Conservation (phyloP, 148 eudicot genomes). For the Silene uniflora region DNA sequence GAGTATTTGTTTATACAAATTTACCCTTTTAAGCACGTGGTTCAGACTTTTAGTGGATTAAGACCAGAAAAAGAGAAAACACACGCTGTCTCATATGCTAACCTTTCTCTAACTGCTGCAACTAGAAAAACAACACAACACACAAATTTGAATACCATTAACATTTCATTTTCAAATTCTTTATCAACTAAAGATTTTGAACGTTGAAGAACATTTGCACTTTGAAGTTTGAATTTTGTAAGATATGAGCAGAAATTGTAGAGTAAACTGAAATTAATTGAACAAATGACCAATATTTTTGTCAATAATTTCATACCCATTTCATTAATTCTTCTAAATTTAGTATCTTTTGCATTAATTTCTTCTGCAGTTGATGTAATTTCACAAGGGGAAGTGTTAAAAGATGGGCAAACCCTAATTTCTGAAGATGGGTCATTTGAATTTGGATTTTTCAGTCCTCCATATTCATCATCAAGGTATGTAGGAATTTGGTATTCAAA, state of each 20-base stretch:
- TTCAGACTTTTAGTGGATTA: neutral
- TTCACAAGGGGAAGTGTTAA: conserved; percentile 29
- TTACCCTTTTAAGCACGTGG: neutral
- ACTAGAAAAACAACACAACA: neutral
- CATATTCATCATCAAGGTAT: conserved; percentile 48
- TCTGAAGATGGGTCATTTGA: conserved; percentile 38
- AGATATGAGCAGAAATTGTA: neutral
- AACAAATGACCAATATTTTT: conserved; percentile 15
- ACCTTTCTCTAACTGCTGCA: neutral
- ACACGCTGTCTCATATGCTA: neutral
- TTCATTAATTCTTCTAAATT: conserved; percentile 16
- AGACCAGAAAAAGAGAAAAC: neutral
- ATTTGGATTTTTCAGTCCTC: conserved; percentile 70
- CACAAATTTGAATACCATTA: neutral
- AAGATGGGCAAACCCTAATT: conserved; percentile 43
- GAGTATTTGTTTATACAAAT: neutral
- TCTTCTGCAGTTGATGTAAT: conserved; percentile 26
- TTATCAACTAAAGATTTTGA: neutral
- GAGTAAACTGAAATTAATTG: neutral
- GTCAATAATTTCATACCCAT: conserved; percentile 14
- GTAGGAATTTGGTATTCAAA: conserved; percentile 59
- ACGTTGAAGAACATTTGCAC: neutral
- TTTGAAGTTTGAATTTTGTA: neutral
- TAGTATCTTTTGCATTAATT: neutral
- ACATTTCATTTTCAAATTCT: neutral